A percentile compares a stretch with the other conserved stretches of the same genome.
Conservation (phyloP, 2,329 filamentous ascomycete species). For the Aspergillus spinulosporus region DNA sequence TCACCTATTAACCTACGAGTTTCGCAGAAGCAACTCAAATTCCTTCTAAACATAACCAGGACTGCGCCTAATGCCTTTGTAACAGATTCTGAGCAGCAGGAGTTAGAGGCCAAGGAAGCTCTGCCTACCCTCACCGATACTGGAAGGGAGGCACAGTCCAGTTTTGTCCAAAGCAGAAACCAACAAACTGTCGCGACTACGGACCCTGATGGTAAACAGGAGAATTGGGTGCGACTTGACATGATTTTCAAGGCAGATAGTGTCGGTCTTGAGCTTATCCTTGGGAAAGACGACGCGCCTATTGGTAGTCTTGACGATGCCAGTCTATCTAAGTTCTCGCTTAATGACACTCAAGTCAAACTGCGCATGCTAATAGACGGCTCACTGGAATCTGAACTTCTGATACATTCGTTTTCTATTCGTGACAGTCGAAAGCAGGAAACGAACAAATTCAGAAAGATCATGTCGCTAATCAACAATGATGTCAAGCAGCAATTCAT, state of each 20-base stretch:
- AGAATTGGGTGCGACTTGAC: slow-evolving; percentile 90
- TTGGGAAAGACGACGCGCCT: slow-evolving; percentile 72
- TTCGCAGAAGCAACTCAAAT: slow-evolving; percentile 87
- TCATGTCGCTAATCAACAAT: slow-evolving; percentile 96
- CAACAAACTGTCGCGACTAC: slow-evolving; percentile 59
- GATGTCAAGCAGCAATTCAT: slow-evolving; percentile 94
- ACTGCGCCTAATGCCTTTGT: slow-evolving; percentile 87
- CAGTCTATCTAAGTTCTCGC: slow-evolving; percentile 88
- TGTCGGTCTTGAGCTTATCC: slow-evolving; percentile 82
- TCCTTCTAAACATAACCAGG: slow-evolving; percentile 80
- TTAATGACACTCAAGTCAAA: slow-evolving; percentile 91
- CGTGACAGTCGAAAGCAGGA: slow-evolving; percentile 85
- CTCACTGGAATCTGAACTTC: slow-evolving; percentile 85
- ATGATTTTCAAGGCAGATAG: slow-evolving; percentile 86
- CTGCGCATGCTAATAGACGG: slow-evolving; percentile 89
- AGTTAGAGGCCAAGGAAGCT: slow-evolving; percentile 73
- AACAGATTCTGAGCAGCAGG: slow-evolving; percentile 68
- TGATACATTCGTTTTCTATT: slow-evolving; percentile 93
- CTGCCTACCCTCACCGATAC: slow-evolving; percentile 61
- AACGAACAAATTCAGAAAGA: slow-evolving; percentile 93
- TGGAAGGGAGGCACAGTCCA: slow-evolving; percentile 51
- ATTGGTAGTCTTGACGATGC: slow-evolving; percentile 75
- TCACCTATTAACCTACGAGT: slow-evolving; percentile 88
- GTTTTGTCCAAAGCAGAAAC: slow-evolving; percentile 50
- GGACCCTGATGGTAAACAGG: slow-evolving; percentile 66